These are phyloP conservation scores for Trichosporon ovoides DNA, from an alignment of 1,284 basidiomycete species.

Conservation along the genomic window DNA sequence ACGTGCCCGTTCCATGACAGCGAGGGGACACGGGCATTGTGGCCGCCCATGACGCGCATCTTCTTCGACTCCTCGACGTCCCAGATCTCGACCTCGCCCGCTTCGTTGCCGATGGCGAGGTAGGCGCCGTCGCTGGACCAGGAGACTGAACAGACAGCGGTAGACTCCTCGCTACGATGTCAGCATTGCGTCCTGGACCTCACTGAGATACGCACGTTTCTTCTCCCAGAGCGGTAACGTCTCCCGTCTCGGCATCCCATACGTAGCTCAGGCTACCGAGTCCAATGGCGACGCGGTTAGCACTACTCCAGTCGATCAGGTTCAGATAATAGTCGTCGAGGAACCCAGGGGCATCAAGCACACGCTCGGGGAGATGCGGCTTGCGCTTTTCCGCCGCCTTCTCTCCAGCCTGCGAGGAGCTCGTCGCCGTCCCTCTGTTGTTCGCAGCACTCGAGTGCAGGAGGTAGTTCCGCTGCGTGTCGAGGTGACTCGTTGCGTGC, in stretches of 20 bases:
- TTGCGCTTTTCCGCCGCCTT: slow-evolving; percentile 29
- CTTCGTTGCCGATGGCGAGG: slow-evolving; percentile 74
- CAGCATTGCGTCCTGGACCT: too few species aligned
- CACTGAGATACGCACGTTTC: slow-evolving; percentile 20
- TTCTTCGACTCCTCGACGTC: slow-evolving; percentile 76
- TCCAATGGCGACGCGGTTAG: slow-evolving; percentile 83
- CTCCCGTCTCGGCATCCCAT: slow-evolving; percentile 88
- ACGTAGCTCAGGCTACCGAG: slow-evolving; percentile 77
- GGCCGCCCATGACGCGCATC: slow-evolving; percentile 80
- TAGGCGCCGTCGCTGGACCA: slow-evolving; percentile 84
- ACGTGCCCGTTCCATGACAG: slow-evolving; percentile 82
- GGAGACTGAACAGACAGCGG: slow-evolving; percentile 70
- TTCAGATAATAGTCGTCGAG: slow-evolving; percentile 98
- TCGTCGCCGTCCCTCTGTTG: slow-evolving; percentile 24
- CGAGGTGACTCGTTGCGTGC: slow-evolving; percentile 44
- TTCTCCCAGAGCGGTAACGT: slow-evolving; percentile 65
- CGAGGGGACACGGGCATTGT: slow-evolving; percentile 68
- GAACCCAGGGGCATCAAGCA: slow-evolving; percentile 91
- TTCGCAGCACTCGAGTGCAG: slow-evolving; percentile 30
- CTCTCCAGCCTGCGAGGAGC: slow-evolving; percentile 19
- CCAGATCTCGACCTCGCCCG: slow-evolving; percentile 92
- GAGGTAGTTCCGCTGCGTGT: slow-evolving; percentile 42
- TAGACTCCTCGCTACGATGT: slow-evolving; percentile 45
- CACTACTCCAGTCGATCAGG: slow-evolving; percentile 79
- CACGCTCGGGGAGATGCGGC: slow-evolving; percentile 72